Conservation (phyloP, 164 flowering plant genomes). For the Santalum album region DNA sequence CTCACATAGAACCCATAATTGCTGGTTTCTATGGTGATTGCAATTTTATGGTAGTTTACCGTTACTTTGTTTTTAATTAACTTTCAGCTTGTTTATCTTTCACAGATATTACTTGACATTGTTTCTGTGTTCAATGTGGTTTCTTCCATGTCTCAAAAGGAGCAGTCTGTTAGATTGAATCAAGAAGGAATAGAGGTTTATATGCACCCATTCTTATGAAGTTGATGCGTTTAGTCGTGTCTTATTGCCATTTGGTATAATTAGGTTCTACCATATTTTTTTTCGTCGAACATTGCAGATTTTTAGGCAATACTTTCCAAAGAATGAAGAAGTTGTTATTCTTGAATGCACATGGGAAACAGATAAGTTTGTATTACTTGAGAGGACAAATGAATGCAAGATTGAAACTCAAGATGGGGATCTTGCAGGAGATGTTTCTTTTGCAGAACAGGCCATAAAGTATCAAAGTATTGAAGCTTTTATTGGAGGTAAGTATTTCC, state of each 20-base stretch:
- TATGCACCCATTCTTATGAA: not conserved
- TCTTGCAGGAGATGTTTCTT: conserved; percentile 11
- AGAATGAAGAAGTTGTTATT: conserved; percentile 26
- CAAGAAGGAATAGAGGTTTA: conserved; percentile 65
- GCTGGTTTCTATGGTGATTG: not conserved
- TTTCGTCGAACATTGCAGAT: conserved; percentile 34
- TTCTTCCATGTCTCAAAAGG: conserved; percentile 46
- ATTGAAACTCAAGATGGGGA: conserved; percentile 14
- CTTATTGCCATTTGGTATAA: not conserved
- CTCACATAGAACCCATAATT: too few relatives aligned
- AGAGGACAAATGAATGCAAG: conserved; percentile 22
- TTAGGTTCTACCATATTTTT: not conserved
- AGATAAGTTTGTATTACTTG: conserved; percentile 58
- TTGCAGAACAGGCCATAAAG: conserved; percentile 15
- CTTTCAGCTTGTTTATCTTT: not conserved
- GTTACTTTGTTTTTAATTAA: not conserved
- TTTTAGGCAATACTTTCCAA: conserved; percentile 59
- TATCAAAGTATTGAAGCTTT: conserved; percentile 41
- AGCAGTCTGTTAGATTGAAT: conserved; percentile 50
- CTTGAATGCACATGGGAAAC: conserved; percentile 56
- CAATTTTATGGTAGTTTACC: not conserved
- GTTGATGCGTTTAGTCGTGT: not conserved
- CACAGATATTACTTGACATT: conserved; percentile 68
- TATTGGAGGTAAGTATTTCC: conserved; percentile 42
- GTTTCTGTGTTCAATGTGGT: conserved; percentile 60